Conservation (phyloP, 2,329 filamentous ascomycete species). For the Lasiodiplodia gonubiensis region DNA sequence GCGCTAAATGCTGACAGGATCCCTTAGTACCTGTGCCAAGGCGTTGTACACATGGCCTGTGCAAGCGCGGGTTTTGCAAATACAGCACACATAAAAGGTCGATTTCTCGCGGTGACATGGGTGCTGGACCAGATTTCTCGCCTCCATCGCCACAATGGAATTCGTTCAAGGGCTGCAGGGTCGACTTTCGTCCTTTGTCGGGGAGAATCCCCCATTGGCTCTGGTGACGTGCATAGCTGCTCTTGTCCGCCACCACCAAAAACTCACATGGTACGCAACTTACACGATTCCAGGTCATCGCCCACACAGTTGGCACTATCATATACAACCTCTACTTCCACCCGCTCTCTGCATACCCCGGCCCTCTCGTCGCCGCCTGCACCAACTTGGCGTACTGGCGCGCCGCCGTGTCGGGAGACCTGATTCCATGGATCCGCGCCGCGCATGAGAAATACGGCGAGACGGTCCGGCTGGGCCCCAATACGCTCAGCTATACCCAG, state of each 20-base stretch:
- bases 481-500: slow-evolving; percentile 47
- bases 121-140: not conserved
- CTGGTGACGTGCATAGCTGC: not conserved
- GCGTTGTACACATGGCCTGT: too few species aligned
- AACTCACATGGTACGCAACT: not conserved
- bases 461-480: slow-evolving; percentile 49
- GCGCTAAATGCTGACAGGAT: too few species aligned
- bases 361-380: slow-evolving; percentile 44
- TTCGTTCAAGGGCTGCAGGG: not conserved
- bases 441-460: slow-evolving; percentile 51
- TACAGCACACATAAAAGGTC: too few species aligned
- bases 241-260: not conserved
- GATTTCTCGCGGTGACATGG: too few species aligned
- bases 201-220: not conserved
- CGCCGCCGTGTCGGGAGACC: not conserved
- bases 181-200: not conserved
- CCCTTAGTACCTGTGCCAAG: too few species aligned
- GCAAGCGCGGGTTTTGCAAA: too few species aligned
- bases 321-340: slow-evolving; percentile 52
- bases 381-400: slow-evolving; percentile 37
- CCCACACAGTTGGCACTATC: slow-evolving; percentile 31
- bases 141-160: not conserved
- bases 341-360: slow-evolving; percentile 51
- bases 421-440: not conserved
- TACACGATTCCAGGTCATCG: not conserved